A percentile compares a stretch with the other conserved stretches of the same genome.
Conservation (phyloP, 129 eudicot species). For the Artemisia argyi region DNA sequence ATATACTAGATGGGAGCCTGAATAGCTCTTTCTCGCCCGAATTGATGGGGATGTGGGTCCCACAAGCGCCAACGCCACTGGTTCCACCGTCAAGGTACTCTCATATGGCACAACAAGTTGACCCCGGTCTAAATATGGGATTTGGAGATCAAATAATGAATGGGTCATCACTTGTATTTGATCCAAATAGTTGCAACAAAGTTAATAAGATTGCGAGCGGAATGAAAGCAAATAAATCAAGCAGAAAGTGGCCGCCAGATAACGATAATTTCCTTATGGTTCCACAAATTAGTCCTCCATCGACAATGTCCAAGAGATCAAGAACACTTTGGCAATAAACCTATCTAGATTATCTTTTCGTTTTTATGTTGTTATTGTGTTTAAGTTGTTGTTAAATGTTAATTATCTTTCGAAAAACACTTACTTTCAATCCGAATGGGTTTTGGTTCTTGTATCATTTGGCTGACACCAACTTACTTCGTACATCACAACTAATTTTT, state of each 20-base stretch:
- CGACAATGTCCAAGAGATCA: constrained; percentile 42
- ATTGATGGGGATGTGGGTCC: constrained; percentile 67
- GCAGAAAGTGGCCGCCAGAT: constrained; percentile 37
- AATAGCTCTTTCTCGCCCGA: constrained; percentile 32
- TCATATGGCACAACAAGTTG: constrained; percentile 21
- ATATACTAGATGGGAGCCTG: constrained; percentile 37
- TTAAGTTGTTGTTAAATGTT: neutral
- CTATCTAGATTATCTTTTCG: neutral
- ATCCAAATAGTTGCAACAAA: neutral
- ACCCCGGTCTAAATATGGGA: constrained; percentile 26
- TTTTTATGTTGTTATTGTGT: constrained; percentile 11
- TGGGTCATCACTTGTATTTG: constrained; percentile 26
- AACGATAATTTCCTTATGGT: constrained; percentile 65
- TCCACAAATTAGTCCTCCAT: constrained; percentile 58
- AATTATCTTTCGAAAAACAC: too few species aligned
- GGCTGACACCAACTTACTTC: too few species aligned
- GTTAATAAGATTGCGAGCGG: neutral
- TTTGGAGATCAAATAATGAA: constrained; percentile 38
- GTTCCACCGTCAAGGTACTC: neutral
- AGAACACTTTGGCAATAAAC: constrained; percentile 47
- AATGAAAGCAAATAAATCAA: constrained; percentile 24
- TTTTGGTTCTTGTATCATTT: too few species aligned
- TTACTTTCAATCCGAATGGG: too few species aligned
- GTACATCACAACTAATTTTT: too few species aligned
- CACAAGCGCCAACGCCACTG: constrained; percentile 50